These are phyloP conservation scores for Rhinocladiella mackenziei DNA, from an alignment of 2,329 filamentous ascomycete species.

Conservation along the genomic window DNA sequence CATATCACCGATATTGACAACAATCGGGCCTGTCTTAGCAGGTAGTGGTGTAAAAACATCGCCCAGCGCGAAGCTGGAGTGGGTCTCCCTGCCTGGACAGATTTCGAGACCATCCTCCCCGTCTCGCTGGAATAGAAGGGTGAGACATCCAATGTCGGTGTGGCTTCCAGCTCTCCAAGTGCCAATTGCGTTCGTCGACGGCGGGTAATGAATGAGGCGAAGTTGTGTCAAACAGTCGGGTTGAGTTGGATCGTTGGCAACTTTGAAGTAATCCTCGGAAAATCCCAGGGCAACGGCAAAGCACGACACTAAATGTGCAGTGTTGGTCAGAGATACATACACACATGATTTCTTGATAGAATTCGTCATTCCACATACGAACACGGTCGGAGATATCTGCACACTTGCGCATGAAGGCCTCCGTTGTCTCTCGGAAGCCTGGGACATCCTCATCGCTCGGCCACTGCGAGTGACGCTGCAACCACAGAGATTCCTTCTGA, in stretches of 20 bases:
- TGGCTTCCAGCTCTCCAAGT: constrained; percentile 60
- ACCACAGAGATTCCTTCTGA: constrained; percentile 58
- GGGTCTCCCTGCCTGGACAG: constrained; percentile 48
- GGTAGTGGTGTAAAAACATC: constrained; percentile 63
- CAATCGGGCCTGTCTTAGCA: constrained; percentile 47
- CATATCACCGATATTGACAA: constrained; percentile 64
- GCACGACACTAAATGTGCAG: constrained; percentile 54
- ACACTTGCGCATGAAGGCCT: constrained; percentile 52
- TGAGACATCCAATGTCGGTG: constrained; percentile 60
- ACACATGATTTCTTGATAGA: too few species aligned
- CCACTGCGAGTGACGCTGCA: constrained; percentile 58
- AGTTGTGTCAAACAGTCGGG: constrained; percentile 54
- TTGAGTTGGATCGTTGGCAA: constrained; percentile 48
- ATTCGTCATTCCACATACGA: too few species aligned
- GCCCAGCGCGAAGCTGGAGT: constrained; percentile 55
- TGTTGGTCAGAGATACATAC: too few species aligned
- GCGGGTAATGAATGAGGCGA: constrained; percentile 55
- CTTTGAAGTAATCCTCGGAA: constrained; percentile 53
- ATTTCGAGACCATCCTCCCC: constrained; percentile 53
- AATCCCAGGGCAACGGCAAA: constrained; percentile 57
- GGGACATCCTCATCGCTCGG: constrained; percentile 46
- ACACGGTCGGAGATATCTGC: constrained; percentile 53
- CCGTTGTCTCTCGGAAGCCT: constrained; percentile 44
- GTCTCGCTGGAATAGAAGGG: constrained; percentile 58
- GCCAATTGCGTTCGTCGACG: constrained; percentile 32